Evolutionary conservation across 1,139 yeast species (phyloP).

Genomic region (Candida mesenterica): DNA sequence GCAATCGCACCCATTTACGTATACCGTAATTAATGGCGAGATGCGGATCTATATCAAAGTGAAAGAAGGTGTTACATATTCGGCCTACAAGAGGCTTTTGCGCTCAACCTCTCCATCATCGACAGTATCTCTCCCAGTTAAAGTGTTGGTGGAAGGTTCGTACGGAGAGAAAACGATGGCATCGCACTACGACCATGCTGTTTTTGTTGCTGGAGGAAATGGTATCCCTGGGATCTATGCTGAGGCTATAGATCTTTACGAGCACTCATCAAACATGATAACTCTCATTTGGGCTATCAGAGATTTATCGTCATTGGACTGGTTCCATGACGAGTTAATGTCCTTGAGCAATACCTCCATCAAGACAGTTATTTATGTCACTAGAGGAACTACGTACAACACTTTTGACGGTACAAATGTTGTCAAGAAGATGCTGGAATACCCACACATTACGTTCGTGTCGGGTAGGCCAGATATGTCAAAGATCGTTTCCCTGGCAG

Average conservation of each 20-base stretch:
- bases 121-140: constrained; percentile 14
- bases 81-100: constrained; percentile 25
- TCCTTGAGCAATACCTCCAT: constrained; percentile 15
- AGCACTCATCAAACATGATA: constrained; percentile 4
- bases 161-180: constrained; percentile 24
- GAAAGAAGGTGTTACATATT: constrained; percentile 44
- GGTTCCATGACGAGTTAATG: constrained; percentile 21
- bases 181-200: constrained; percentile 18
- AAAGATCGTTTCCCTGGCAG: constrained; percentile 20
- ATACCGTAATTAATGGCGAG: constrained; percentile 38
- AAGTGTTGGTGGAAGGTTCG: constrained; percentile 26
- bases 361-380: constrained; percentile 18
- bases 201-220: constrained; percentile 28
- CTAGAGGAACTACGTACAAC: constrained; percentile 8
- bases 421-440: constrained; percentile 1
- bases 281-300: constrained; percentile 23
- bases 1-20: constrained; percentile 75
- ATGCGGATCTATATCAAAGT: constrained; percentile 42
- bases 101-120: constrained; percentile 8
- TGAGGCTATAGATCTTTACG: constrained; percentile 16
- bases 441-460: constrained; percentile 22
- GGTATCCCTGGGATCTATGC: constrained; percentile 28
- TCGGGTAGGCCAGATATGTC: constrained; percentile 33
- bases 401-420: not conserved
- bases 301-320: constrained; percentile 17